These are phyloP conservation scores for Globisporangium abappressorium DNA, from an alignment of 352 stramenopile species.

Conservation along the genomic window DNA sequence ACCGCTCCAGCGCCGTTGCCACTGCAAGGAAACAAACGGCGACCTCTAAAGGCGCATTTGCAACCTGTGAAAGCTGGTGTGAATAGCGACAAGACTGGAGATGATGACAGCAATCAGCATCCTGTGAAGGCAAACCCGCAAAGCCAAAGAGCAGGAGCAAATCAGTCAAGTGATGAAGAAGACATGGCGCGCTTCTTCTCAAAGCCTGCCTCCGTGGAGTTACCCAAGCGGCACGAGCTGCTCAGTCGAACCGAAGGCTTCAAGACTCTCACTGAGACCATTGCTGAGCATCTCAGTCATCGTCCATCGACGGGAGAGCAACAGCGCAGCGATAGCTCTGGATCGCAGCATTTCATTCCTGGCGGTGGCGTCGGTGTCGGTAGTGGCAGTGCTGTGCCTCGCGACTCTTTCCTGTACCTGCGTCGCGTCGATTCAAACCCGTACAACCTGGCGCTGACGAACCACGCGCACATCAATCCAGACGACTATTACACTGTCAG, in stretches of 20 bases:
- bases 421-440: conserved; percentile 67
- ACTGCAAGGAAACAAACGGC: conserved; percentile 9
- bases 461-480: conserved; percentile 62
- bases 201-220: conserved; percentile 5
- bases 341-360: background rate
- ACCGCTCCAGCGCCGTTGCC: conserved; percentile 29
- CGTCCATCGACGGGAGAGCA: background rate
- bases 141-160: background rate
- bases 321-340: background rate
- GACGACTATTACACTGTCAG: conserved; percentile 91
- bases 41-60: background rate
- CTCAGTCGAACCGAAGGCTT: conserved; percentile 43
- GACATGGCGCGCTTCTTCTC: conserved; percentile 3
- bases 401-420: conserved; percentile 78
- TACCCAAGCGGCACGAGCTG: conserved; percentile 36
- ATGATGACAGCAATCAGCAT: background rate
- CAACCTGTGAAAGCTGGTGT: background rate
- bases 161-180: background rate
- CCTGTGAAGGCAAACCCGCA: background rate
- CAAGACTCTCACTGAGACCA: conserved; percentile 58
- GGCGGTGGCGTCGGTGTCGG: background rate
- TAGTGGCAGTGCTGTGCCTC: conserved; percentile 18
- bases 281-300: conserved; percentile 42
- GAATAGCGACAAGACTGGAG: background rate
- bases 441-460: conserved; percentile 68